Base-by-base conservation (phyloP, 331 rosid genomes). In the Rhamnella rubrinervis region DNA sequence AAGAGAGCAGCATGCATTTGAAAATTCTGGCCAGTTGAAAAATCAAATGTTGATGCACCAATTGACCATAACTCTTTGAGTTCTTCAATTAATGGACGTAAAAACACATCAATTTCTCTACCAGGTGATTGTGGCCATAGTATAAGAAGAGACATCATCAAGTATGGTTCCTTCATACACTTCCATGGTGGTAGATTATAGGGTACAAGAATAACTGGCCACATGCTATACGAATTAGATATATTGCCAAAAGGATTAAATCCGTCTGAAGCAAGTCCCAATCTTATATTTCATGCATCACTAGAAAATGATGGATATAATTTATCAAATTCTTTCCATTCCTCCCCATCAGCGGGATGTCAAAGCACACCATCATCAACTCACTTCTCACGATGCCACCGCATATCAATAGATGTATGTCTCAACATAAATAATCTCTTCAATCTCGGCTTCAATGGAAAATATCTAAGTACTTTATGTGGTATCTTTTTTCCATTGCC, bases 171-270 rank as follows among this genome's bases (percentile, higher is more conserved):
- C 12, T 73, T 73, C 65, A 64, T 68, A 5, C 72, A 70, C 8
- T 53, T 46, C 78, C 59, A 57, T 4, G 52, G 51, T 44, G 75
- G 78, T 5, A 71, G 44, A 20, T 77, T 71, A 13, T 77, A 71
- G 2, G 49, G 55, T 9, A 23, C 6, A 11, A 65, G 5, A 0
- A 78, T 18, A 4, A 59, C 9, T 1, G 28, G 63, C 66, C 23
- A 65, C 1, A 40, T 49, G 26, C 44, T 51, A 20, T 71, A 19
- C 21, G 38, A 1, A 51, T 6, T 12, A 12, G 55, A 51, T 55
- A 40, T 61, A 6, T 63, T 65, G 0, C 69, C n/a, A 21, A 62
- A 61, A 1, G 41, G 52, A 12, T 61, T 60, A 16, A 71, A 61
- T 3, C 26, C 68, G 21, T 71, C 26, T 6, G 25, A 37, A 8